Base-by-base conservation (phyloP, 2,329 filamentous ascomycete genomes). In the Aspergillus novoparasiticus region DNA sequence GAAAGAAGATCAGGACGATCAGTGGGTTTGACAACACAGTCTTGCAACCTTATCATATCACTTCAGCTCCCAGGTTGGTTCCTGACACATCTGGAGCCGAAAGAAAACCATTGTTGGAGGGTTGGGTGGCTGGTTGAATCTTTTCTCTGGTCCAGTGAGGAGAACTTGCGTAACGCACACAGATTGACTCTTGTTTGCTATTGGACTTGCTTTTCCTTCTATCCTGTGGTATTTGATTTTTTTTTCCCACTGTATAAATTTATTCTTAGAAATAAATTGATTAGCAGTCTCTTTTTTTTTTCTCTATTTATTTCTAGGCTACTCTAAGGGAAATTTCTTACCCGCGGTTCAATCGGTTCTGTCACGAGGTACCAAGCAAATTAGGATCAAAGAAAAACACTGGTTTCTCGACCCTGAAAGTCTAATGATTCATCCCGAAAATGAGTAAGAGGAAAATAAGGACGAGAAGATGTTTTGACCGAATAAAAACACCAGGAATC, bases 81-180 rank as follows among this genome's bases (percentile, higher is more conserved):
- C 57, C 45, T 59, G 57, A 48, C 39, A 41, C 39, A 41, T 41
- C n/a, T 46, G n/a, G 43, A 46, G 43, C n/a, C 43, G 43, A 46
- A 11, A 46, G 43, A 21, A 41, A 28, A 28, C 51, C 19, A 58
- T 63, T 59, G 46, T 45, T 51, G 45, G 23, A 39, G 34, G 34
- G 51, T 58, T 58, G 53, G 56, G 32, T 62, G 64, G 62, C 59
- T 66, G 64, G 64, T 54, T 55, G 21, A 21, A 28, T 28, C 26
- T 28, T 28, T 28, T 28, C n/a, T 36, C 19, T 12, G 36, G 30
- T 23, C 51, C 32, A 34, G 50, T 11, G 58, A 60, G 58, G 58
- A 53, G 58, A 60, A 60, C 34, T 55, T 55, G 58, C 58, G 58
- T 60, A 43, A 60, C 58, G 41, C 50, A 51, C 19, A 34, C 28